phyloP scores from a whole-genome alignment of 306 rosid genomes.

The Quercus variabilis region DNA sequence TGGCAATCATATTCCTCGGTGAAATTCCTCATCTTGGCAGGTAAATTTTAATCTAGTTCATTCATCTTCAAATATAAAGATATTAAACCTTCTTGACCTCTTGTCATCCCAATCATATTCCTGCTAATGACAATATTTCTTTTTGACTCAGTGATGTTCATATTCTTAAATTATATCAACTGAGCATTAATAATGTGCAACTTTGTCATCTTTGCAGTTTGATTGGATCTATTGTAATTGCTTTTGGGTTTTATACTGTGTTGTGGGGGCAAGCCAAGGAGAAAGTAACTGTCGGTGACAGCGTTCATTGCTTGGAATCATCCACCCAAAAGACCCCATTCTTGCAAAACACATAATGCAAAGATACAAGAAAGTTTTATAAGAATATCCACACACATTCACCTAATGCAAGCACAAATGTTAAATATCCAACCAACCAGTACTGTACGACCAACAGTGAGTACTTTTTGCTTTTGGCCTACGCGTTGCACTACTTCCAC shows the following conservation, averaged over 20 bases:
- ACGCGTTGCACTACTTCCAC: too few species aligned
- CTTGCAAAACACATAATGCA: constrained; percentile 1
- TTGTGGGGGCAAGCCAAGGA: constrained; percentile 32
- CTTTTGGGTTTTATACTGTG: constrained; percentile 35
- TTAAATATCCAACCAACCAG: too few species aligned
- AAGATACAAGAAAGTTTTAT: background rate
- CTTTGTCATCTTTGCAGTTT: constrained; percentile 21
- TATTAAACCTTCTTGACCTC: too few species aligned
- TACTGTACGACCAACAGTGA: too few species aligned
- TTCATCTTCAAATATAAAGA: too few species aligned
- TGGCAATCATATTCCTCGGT: constrained; percentile 31
- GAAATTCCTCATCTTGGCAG: constrained; percentile 34
- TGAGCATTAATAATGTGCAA: too few species aligned
- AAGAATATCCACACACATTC: background rate
- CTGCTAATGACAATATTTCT: too few species aligned
- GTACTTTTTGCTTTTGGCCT: too few species aligned
- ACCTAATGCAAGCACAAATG: too few species aligned
- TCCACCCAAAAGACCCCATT: constrained; percentile 13
- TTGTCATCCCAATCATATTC: too few species aligned
- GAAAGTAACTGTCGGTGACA: background rate
- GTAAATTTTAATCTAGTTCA: background rate
- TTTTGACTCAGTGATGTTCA: too few species aligned
- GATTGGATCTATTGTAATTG: constrained; percentile 34
- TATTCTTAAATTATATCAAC: too few species aligned
- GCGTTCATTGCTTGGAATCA: constrained; percentile 9